phyloP scores from a whole-genome alignment of 768 basidiomycete genomes.

The Megacollybia marginata region DNA sequence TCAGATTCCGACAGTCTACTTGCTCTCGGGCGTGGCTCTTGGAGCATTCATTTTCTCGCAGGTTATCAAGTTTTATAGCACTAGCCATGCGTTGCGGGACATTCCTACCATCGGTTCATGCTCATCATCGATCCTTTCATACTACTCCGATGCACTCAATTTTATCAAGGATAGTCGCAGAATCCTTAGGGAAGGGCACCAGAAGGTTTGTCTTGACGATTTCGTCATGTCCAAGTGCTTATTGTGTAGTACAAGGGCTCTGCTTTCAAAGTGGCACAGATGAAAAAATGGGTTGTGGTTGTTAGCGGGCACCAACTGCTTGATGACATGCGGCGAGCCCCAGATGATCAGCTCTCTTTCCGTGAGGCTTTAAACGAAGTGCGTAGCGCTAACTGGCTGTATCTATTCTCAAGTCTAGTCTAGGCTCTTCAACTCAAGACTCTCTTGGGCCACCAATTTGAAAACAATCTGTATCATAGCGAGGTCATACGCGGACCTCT shows the following conservation, averaged over 20 bases:
- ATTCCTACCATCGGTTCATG: too few species aligned
- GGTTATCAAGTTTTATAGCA: too few species aligned
- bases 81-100: too few species aligned
- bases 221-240: background rate
- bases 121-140: background rate
- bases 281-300: conserved; percentile 23
- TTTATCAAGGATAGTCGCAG: conserved; percentile 1
- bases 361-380: background rate
- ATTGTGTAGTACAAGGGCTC: conserved; percentile 1
- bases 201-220: background rate
- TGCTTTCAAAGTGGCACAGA: conserved; percentile 15
- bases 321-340: conserved; percentile 25
- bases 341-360: conserved; percentile 21
- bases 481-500: conserved; percentile 3
- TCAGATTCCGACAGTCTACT: too few species aligned
- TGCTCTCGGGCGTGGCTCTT: too few species aligned
- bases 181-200: conserved; percentile 8
- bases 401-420: background rate
- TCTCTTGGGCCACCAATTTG: conserved; percentile 1
- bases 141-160: background rate
- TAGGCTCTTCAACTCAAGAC: conserved; percentile 2
- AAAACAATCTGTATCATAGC: conserved; percentile 1
- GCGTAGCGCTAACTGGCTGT: background rate
- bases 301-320: conserved; percentile 21
- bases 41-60: too few species aligned